Conservation (phyloP, 208 protist genomes). For the Vickermania ingenoplastis region DNA sequence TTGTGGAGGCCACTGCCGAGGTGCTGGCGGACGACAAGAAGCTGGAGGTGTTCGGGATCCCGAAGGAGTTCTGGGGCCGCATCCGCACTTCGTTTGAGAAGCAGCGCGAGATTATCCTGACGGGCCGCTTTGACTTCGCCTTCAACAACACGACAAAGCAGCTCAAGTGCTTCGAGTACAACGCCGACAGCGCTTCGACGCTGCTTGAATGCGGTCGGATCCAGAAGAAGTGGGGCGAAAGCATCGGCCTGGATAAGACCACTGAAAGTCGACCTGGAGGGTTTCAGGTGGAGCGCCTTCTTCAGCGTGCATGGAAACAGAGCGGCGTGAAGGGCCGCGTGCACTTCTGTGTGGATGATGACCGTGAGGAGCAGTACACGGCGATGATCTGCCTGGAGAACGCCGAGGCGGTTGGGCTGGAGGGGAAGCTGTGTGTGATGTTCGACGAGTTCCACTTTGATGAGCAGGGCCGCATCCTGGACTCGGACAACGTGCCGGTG, state of each 20-base stretch:
- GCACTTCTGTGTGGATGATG: constrained; percentile 83
- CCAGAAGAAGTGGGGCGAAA: constrained; percentile 81
- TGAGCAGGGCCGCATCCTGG: constrained; percentile 51
- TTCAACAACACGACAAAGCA: constrained; percentile 58
- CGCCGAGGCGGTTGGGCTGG: constrained; percentile 60
- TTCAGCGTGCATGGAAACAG: constrained; percentile 49
- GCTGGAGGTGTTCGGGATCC: constrained; percentile 60
- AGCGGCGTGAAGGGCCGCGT: constrained; percentile 59
- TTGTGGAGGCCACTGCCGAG: constrained; percentile 77
- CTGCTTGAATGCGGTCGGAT: constrained; percentile 82
- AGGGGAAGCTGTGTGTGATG: constrained; percentile 76
- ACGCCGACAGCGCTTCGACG: constrained; percentile 85
- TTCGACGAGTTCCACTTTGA: constrained; percentile 87
- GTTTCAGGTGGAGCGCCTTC: constrained; percentile 39
- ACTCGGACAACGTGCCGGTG: constrained; percentile 67
- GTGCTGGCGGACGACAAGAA: constrained; percentile 70
- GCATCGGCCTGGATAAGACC: constrained; percentile 41
- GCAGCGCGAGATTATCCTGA: constrained; percentile 55
- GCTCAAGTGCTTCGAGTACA: constrained; percentile 90
- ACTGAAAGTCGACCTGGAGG: constrained; percentile 50
- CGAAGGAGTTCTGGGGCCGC: constrained; percentile 77
- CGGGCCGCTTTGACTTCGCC: constrained; percentile 85
- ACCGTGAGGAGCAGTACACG: constrained; percentile 84
- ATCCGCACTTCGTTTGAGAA: constrained; percentile 70
- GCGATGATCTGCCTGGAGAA: constrained; percentile 68